Conservation (phyloP, 1,139 yeast species). For the Hemisphaericaspora lyxosophila region DNA sequence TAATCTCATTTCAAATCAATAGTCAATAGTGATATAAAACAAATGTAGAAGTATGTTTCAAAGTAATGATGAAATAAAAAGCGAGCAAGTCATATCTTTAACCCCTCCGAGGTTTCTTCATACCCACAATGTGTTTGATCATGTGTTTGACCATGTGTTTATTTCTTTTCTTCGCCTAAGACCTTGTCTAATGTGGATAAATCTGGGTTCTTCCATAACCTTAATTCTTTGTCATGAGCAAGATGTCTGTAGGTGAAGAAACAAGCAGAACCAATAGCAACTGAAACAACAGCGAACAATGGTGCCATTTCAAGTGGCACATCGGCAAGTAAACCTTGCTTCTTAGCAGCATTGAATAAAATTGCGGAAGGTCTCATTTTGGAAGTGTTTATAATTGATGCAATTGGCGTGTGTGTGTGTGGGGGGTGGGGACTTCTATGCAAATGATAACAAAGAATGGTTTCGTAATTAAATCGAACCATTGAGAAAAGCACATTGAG, state of each 20-base stretch:
- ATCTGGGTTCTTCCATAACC: conserved; percentile 69
- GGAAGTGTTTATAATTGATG: too few species aligned
- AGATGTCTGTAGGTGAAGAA: conserved; percentile 75
- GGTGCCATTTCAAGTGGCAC: conserved; percentile 81
- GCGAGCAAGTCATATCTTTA: too few species aligned
- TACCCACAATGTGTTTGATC: too few species aligned
- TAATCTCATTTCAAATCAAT: background rate
- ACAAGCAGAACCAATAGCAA: conserved; percentile 63
- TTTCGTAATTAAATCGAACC: too few species aligned
- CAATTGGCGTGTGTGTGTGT: too few species aligned
- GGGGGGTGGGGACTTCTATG: too few species aligned
- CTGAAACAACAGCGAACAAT: conserved; percentile 58
- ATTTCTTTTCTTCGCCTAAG: conserved; percentile 47
- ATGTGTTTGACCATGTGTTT: background rate
- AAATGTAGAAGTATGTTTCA: background rate
- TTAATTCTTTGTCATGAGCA: conserved; percentile 62
- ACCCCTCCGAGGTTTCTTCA: too few species aligned
- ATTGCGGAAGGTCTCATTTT: conserved; percentile 58
- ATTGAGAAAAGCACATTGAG: too few species aligned
- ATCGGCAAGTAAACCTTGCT: conserved; percentile 19
- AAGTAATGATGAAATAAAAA: background rate
- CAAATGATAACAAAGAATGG: too few species aligned
- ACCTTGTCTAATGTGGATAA: conserved; percentile 58
- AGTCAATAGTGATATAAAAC: background rate
- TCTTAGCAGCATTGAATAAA: conserved; percentile 49